A percentile compares a stretch with the other conserved stretches of the same genome.
These are phyloP conservation scores for Mollisiaceae sp. DNA, from an alignment of 2,329 filamentous ascomycete species.

Conservation along the genomic window DNA sequence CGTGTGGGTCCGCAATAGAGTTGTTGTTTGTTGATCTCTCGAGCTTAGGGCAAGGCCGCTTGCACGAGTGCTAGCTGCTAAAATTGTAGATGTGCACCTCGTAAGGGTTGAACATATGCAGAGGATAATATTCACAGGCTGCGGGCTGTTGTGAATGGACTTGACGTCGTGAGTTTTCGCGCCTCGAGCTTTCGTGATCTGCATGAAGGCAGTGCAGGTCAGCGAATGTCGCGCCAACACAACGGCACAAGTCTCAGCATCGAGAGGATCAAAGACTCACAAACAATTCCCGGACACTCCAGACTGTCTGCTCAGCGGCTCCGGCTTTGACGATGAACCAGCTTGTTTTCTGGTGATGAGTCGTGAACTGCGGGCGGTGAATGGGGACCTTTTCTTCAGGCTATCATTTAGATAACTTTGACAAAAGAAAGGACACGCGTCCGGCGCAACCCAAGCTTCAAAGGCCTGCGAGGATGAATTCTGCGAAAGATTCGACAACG, in stretches of 20 bases:
- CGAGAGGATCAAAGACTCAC: conserved; percentile 1
- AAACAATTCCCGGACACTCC: neutral
- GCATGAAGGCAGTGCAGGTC: conserved; percentile 20
- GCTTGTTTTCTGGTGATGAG: neutral
- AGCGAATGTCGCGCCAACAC: conserved; percentile 17
- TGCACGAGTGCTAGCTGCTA: conserved; percentile 9
- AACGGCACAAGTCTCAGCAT: neutral
- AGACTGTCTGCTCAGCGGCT: conserved; percentile 1
- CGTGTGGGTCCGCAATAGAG: conserved; percentile 13
- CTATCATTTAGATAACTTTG: conserved; percentile 13
- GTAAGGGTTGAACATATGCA: conserved; percentile 4
- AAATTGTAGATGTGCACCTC: conserved; percentile 1
- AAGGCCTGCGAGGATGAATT: conserved; percentile 6
- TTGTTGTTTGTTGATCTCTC: conserved; percentile 12
- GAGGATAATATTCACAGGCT: neutral
- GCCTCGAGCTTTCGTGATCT: conserved; percentile 19
- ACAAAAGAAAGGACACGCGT: conserved; percentile 26
- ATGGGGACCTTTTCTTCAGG: conserved; percentile 25
- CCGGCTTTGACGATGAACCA: neutral
- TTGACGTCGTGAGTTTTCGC: conserved; percentile 17
- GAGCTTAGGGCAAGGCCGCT: conserved; percentile 14
- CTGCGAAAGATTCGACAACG: conserved; percentile 14
- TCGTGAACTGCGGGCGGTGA: conserved; percentile 25
- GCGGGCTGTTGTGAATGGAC: neutral
- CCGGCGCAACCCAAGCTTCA: conserved; percentile 27